Conservation (phyloP, 192 early-diverging fungal genomes). For the Spizellomyces sp. region DNA sequence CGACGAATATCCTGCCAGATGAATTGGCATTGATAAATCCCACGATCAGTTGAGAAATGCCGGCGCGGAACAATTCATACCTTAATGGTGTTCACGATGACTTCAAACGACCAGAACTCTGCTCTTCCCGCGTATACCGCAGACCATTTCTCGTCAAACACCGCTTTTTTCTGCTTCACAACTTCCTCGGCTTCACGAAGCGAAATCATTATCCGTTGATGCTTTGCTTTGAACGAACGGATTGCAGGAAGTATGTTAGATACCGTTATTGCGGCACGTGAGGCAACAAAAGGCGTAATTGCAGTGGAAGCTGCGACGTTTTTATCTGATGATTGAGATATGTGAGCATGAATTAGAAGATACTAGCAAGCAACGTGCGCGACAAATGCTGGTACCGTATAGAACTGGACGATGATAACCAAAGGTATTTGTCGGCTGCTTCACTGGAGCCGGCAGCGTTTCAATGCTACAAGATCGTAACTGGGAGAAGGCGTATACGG, state of each 20-base stretch:
- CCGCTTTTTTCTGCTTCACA: constrained; percentile 5
- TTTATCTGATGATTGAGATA: not conserved
- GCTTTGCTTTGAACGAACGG: constrained; percentile 2
- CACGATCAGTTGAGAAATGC: not conserved
- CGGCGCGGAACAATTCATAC: not conserved
- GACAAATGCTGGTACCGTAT: too few relatives aligned
- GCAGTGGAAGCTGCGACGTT: constrained; percentile 13
- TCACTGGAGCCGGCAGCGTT: too few relatives aligned
- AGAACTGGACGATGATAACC: too few relatives aligned
- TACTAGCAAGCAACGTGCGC: too few relatives aligned
- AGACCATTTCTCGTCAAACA: constrained; percentile 18
- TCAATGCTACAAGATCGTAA: too few relatives aligned
- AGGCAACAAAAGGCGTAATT: constrained; percentile 6
- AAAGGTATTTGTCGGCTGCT: too few relatives aligned
- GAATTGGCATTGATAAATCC: not conserved
- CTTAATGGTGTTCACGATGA: constrained; percentile 1
- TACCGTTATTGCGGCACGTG: constrained; percentile 5
- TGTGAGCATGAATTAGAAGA: too few relatives aligned
- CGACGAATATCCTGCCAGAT: not conserved
- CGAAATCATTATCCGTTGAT: not conserved
- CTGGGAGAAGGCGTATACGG: too few relatives aligned
- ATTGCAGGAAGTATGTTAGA: constrained; percentile 5
- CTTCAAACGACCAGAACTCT: constrained; percentile 14
- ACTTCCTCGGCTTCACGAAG: not conserved
- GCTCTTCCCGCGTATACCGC: not conserved